These are phyloP conservation scores for Musa itinerans DNA, from an alignment of 176 grass and related monocot genomes.

Conservation along the genomic window DNA sequence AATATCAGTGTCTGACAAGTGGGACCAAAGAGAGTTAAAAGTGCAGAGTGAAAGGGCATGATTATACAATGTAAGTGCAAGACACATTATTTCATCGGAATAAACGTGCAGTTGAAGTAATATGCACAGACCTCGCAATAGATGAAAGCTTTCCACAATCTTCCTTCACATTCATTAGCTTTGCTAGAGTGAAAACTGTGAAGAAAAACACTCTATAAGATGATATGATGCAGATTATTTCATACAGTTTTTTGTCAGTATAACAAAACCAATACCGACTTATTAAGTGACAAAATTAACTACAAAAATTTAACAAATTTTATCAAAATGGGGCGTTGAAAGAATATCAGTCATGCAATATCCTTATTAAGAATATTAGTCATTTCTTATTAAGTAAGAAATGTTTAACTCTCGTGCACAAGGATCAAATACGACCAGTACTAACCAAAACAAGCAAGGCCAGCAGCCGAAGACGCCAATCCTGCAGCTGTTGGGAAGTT, in stretches of 20 bases:
- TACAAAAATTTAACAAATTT: neutral
- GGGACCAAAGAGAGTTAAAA: neutral
- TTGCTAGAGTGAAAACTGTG: conserved; percentile 82
- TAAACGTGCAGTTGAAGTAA: neutral
- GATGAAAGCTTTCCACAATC: conserved; percentile 77
- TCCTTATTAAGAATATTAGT: neutral
- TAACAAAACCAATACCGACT: neutral
- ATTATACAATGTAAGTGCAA: too few relatives aligned
- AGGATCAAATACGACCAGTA: neutral
- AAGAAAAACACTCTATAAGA: neutral
- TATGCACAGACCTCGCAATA: conserved; percentile 56
- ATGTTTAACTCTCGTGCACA: neutral
- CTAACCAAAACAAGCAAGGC: conserved; percentile 86
- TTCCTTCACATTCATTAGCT: conserved; percentile 88
- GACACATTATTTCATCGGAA: too few relatives aligned
- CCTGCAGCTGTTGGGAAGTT: conserved; percentile 92
- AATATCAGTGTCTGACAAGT: neutral
- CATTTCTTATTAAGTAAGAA: too few relatives aligned
- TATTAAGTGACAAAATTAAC: too few relatives aligned
- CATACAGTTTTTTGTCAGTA: neutral
- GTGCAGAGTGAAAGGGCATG: too few relatives aligned
- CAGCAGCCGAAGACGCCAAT: conserved; percentile 84
- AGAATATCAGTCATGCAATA: neutral
- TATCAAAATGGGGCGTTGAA: neutral
- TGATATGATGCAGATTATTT: neutral